These are phyloP conservation scores for Salvia sclarea DNA, from an alignment of 305 asterid genomes.

Conservation along the genomic window DNA sequence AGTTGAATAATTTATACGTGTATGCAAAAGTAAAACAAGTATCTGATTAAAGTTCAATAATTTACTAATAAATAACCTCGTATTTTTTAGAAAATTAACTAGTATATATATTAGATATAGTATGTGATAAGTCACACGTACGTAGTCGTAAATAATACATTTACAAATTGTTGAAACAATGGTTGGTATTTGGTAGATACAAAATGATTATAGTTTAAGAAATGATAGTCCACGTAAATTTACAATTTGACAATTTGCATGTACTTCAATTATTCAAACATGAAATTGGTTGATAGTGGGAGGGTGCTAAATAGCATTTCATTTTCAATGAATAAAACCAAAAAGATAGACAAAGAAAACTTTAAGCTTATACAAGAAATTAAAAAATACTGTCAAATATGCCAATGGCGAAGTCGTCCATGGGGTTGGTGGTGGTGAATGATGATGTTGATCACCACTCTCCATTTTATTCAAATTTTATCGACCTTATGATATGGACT, in stretches of 20 bases:
- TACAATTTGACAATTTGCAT: not conserved
- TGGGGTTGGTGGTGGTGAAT: conserved; percentile 27
- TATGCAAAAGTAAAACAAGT: too few species aligned
- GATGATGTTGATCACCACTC: not conserved
- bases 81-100: too few species aligned
- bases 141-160: too few species aligned
- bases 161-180: not conserved
- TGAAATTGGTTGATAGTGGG: not conserved
- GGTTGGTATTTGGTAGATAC: not conserved
- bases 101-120: too few species aligned
- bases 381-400: not conserved
- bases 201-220: not conserved
- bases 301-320: not conserved
- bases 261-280: not conserved
- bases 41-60: too few species aligned
- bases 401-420: not conserved
- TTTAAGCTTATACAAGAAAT: not conserved
- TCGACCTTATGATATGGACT: not conserved
- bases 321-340: not conserved
- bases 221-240: not conserved
- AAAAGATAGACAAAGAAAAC: not conserved
- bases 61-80: too few species aligned
- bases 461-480: not conserved
- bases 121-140: too few species aligned
- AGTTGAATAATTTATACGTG: too few species aligned